Conservation (phyloP, 1,284 basidiomycete genomes). For the Cutaneotrichosporon mucoides region DNA sequence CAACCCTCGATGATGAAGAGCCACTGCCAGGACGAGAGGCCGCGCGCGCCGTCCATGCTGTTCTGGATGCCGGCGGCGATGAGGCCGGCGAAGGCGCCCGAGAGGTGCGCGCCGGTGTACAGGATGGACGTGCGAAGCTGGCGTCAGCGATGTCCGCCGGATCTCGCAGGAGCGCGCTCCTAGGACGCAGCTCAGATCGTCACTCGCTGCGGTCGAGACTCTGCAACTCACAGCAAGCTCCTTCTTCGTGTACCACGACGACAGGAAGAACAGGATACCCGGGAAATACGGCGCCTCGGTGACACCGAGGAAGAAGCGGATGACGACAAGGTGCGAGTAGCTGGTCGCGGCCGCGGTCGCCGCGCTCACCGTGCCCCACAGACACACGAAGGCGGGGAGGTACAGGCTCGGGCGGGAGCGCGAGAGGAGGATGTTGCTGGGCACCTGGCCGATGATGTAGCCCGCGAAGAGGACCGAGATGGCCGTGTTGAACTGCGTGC, state of each 20-base stretch:
- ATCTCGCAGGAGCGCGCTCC: background rate
- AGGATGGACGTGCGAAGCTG: constrained; percentile 20
- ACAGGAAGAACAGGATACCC: constrained; percentile 25
- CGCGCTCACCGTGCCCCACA: constrained; percentile 17
- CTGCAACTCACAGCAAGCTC: constrained; percentile 16
- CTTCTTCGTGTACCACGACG: constrained; percentile 26
- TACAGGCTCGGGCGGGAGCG: constrained; percentile 15
- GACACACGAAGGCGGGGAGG: constrained; percentile 18
- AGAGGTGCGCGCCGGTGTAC: constrained; percentile 26
- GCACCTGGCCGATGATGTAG: constrained; percentile 33
- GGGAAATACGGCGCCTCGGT: constrained; percentile 36
- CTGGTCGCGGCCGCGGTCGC: constrained; percentile 12
- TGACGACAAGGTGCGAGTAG: constrained; percentile 15
- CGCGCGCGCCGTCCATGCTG: constrained; percentile 14
- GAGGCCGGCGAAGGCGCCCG: constrained; percentile 34
- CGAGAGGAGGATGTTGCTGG: constrained; percentile 2
- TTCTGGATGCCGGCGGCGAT: constrained; percentile 30
- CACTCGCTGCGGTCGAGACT: no score
- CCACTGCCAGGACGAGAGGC: constrained; percentile 23
- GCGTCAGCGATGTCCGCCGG: background rate
- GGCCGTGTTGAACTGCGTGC: constrained; percentile 35
- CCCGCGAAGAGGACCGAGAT: constrained; percentile 46
- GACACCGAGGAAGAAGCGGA: constrained; percentile 36
- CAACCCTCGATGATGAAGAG: constrained; percentile 23
- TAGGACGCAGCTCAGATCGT: no score